phyloP scores from a whole-genome alignment of 2,329 filamentous ascomycete genomes.

The Botryotinia convoluta region DNA sequence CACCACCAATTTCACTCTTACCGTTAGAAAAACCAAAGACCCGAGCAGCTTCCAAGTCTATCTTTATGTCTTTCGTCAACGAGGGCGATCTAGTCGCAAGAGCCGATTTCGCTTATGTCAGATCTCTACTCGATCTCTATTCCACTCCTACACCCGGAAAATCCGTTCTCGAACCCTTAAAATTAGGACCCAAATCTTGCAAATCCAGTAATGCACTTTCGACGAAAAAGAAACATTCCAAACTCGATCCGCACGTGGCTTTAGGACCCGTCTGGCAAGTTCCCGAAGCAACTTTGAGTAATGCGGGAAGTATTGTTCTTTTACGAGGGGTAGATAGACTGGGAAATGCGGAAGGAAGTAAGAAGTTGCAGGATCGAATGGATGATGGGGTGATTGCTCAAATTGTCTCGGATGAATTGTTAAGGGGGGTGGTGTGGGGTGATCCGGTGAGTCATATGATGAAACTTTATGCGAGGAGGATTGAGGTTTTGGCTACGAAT shows the following conservation, averaged over 20 bases:
- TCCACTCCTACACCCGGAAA: constrained; percentile 48
- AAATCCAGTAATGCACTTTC: constrained; percentile 30
- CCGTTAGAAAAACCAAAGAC: constrained; percentile 61
- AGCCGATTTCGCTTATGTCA: constrained; percentile 74
- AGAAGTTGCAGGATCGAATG: constrained; percentile 50
- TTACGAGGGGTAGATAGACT: constrained; percentile 52
- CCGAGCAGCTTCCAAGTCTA: constrained; percentile 55
- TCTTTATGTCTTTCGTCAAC: constrained; percentile 80
- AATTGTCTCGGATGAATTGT: constrained; percentile 62
- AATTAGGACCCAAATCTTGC: constrained; percentile 13
- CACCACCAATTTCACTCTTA: constrained; percentile 71
- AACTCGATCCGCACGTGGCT: constrained; percentile 26
- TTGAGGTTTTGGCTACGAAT: constrained; percentile 68
- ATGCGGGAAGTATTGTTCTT: constrained; percentile 67
- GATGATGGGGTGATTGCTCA: constrained; percentile 65
- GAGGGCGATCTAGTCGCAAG: constrained; percentile 80
- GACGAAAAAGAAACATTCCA: constrained; percentile 31
- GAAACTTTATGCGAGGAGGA: constrained; percentile 69
- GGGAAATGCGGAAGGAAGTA: constrained; percentile 40
- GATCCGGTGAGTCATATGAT: constrained; percentile 80
- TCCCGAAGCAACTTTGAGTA: constrained; percentile 63
- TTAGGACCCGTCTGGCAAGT: constrained; percentile 58
- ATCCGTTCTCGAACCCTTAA: constrained; percentile 23
- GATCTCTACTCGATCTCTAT: constrained; percentile 69
- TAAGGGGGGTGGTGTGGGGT: constrained; percentile 73